phyloP scores from a whole-genome alignment of 2,329 filamentous ascomycete genomes.

The Beauveria asiatica region DNA sequence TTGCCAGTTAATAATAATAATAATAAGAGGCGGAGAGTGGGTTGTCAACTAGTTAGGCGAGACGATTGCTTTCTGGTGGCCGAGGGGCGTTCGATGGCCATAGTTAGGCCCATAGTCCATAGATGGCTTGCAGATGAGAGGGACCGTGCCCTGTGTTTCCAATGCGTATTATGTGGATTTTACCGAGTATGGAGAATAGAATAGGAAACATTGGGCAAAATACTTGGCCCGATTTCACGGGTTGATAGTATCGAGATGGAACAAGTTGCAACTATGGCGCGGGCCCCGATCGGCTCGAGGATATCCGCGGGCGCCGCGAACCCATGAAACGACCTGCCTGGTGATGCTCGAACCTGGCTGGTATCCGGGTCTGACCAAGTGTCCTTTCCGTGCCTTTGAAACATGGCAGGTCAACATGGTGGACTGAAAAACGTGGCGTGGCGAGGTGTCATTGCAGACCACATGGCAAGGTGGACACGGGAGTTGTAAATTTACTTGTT shows the following conservation, averaged over 20 bases:
- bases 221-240: no score
- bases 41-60: not conserved
- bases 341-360: not conserved
- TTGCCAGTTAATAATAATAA: no score
- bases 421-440: constrained; percentile 5
- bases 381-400: not conserved
- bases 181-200: no score
- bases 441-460: not conserved
- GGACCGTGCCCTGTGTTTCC: not conserved
- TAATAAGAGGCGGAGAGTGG: not conserved
- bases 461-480: constrained; percentile 4
- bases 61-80: not conserved
- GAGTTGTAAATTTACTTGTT: not conserved
- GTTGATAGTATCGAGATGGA: no score
- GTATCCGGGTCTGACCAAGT: not conserved
- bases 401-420: not conserved
- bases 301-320: no score
- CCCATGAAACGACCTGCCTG: no score
- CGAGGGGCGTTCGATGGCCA: not conserved
- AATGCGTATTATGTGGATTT: not conserved
- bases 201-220: not conserved
- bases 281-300: no score
- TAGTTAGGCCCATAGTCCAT: no score
- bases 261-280: no score
- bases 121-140: not conserved